Conservation (phyloP, 192 early-diverging fungal species). For the Chytriomyces sp. region DNA sequence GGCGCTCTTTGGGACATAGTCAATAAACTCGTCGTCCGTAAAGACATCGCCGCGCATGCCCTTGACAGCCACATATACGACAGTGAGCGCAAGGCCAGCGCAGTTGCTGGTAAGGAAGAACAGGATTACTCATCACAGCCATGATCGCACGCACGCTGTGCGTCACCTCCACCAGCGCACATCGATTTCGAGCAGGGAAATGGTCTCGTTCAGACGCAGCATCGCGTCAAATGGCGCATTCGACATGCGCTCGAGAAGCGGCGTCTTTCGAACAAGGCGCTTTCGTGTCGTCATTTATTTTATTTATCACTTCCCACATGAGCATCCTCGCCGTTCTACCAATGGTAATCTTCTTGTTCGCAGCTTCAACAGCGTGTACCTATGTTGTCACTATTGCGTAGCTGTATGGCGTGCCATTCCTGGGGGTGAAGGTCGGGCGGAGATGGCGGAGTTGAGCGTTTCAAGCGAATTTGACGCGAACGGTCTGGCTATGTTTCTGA, state of each 20-base stretch:
- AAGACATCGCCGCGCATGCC: conserved; percentile 12
- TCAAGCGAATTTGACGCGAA: conserved; percentile 18
- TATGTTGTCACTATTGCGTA: not conserved
- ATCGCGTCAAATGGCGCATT: not conserved
- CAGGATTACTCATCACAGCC: no score
- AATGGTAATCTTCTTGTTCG: not conserved
- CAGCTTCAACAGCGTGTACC: not conserved
- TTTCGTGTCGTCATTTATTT: not conserved
- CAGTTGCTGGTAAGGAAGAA: no score
- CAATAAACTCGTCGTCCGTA: conserved; percentile 29
- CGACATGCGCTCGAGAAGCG: not conserved
- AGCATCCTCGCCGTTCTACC: not conserved
- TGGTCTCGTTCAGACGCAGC: not conserved
- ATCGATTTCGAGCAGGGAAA: not conserved
- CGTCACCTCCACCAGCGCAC: not conserved
- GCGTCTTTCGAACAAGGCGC: not conserved
- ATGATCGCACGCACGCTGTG: not conserved
- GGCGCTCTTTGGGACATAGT: conserved; percentile 5
- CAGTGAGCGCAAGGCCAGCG: conserved; percentile 9
- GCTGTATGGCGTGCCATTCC: conserved; percentile 37
- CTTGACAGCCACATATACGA: conserved; percentile 17
- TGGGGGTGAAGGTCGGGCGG: conserved; percentile 39
- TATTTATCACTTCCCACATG: no score
- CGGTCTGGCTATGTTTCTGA: not conserved
- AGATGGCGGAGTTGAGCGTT: conserved; percentile 35